Evolutionary conservation across 208 protist genomes (phyloP), one percentile per base, ranked within the genome.

Genomic region (Wallacemonas rigidus): DNA sequence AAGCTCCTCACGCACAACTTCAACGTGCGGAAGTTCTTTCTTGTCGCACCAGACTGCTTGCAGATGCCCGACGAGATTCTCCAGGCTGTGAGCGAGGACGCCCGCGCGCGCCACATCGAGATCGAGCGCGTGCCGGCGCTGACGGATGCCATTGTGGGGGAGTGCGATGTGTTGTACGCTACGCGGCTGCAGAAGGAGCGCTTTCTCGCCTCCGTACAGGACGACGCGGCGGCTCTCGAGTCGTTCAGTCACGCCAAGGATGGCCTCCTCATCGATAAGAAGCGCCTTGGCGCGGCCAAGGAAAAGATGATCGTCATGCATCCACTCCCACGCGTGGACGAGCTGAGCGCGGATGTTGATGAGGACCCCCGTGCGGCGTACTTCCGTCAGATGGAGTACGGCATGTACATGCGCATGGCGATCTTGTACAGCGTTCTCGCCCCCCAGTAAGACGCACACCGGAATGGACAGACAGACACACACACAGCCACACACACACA

Each of bases 361-460:
- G 74, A 71, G 57, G 98, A 99, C 79, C 95, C 97, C 39, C 92
- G 98, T 65, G 94, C 98, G 3, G 97, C 92, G 26, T 99, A 99
- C 90, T 99, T 99, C 82, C 87, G 95, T 44, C 98, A 99, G 86
- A 99, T 99, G 96, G 89, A 94, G 65, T 97, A 99, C 71, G 98
- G 98, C 11, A 87, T 99, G 79, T 99, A 98, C 75, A 97, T 99
- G 80, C 97, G 98, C 72, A 99, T 99, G 98, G 98, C 98, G 36
- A 86, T 99, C 56, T 82, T 99, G 9, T 98, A 87, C 55, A 90
- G 86, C 56, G 86, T 98, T 26, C 84, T 98, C 38, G 74, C 76
- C 2, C 86, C 69, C 35, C 73, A 71, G 73, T 48, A 50, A 58
- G 6, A 53, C 15, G 48, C 15, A 1, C 48, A 53, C 48, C 9